Evolutionary conservation across 1,284 basidiomycete species (phyloP), one percentile per base, ranked within the genome.

Genomic region (Takashimella koratensis): DNA sequence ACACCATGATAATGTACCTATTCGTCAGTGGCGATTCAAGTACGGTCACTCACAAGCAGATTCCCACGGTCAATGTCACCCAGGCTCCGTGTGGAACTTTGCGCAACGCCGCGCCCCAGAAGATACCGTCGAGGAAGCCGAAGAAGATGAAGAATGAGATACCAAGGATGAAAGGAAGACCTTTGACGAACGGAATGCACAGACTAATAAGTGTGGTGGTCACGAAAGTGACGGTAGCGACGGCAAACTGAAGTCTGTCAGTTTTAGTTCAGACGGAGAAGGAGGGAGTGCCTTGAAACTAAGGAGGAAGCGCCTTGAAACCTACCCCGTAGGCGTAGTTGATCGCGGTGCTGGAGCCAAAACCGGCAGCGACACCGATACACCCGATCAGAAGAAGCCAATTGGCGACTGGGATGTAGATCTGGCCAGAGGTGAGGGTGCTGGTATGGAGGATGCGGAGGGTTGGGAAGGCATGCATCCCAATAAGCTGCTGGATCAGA

Each of bases 1-100:
- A 80, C 4, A 77, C 64, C 81, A 85, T 84, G 49, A 81, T 61
- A 1, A 67, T 27, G 45, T 78, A 64, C 12, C 80, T 81, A 50
- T 25, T 13, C 43, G 25, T 45, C 11, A 27, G 30, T 36, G 8
- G 16, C 10, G 8, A 8, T 36, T 36, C 16, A 16, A 36, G 16
- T 36, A 8, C 8, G 16, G 8, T 36, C 30, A 36, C 30, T 36
- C 30, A 36, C 30, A 36, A 16, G 16, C 10, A 36, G 10, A 36
- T 36, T 36, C 30, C 30, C 8, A 36, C 30, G 16, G 30, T 36
- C 30, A 36, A 36, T 16, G n/a, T 43, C 10, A 43, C 22, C 83
- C 83, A 85, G 2, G 82, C 84, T 19, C 84, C 83, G 16, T 78
- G 70, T 0, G 84, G 83, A 6, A 86, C 77, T 66, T 85, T 85